Conservation (phyloP, 2,329 filamentous ascomycete species). For the Penicillium sp. region DNA sequence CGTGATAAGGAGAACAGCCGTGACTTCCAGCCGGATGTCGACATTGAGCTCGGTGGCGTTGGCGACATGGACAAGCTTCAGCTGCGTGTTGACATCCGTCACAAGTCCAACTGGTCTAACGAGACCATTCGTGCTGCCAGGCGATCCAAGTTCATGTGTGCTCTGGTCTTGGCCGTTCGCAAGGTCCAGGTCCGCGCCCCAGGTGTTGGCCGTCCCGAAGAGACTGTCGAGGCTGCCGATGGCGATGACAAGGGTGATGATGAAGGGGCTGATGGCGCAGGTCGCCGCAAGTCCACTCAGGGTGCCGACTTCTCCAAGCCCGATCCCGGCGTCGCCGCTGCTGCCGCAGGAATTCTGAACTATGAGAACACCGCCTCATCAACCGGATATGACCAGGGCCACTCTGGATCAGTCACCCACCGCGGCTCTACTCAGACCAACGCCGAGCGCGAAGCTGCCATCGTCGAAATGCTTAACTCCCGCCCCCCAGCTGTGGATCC, state of each 20-base stretch:
- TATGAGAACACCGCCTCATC: conserved; percentile 26
- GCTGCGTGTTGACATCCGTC: conserved; percentile 77
- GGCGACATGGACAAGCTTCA: conserved; percentile 85
- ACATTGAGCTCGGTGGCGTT: conserved; percentile 74
- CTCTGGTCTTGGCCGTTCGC: conserved; percentile 78
- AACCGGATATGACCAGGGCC: conserved; percentile 32
- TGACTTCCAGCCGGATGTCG: conserved; percentile 84
- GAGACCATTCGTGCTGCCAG: conserved; percentile 76
- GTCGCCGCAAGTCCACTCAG: conserved; percentile 15
- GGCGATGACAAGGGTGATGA: conserved; percentile 66
- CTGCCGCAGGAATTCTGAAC: conserved; percentile 12
- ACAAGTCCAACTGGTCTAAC: conserved; percentile 93
- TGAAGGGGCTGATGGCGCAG: conserved; percentile 49
- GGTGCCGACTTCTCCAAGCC: conserved; percentile 6
- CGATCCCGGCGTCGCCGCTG: conserved; percentile 11
- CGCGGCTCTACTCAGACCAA: conserved; percentile 28
- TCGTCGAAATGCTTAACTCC: conserved; percentile 35
- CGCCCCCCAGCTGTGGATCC: conserved; percentile 35
- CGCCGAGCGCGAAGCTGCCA: conserved; percentile 34
- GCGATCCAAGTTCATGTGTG: conserved; percentile 96
- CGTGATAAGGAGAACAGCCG: conserved; percentile 78
- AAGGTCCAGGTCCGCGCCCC: conserved; percentile 83
- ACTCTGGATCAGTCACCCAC: conserved; percentile 29
- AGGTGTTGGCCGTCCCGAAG: conserved; percentile 62
- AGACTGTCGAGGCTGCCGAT: conserved; percentile 47